A percentile compares a stretch with the other conserved stretches of the same genome.
Evolutionary conservation across 164 flowering plant species (phyloP).

Genomic region (Vitis cinerea): DNA sequence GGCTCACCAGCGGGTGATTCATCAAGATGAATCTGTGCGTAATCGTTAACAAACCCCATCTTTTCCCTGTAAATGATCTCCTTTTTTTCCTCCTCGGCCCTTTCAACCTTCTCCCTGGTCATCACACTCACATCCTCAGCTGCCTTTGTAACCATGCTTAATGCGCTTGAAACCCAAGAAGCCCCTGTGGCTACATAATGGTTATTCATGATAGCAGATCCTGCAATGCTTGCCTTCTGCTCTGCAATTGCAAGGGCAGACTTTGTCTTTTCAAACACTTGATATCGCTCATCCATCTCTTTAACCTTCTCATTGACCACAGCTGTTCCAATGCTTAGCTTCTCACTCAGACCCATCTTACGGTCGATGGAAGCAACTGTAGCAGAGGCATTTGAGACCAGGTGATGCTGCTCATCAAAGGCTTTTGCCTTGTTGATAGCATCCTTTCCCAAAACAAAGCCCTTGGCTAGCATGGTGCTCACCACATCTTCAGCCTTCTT

Average conservation of each 20-base stretch:
- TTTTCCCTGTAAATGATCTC: constrained; percentile 42
- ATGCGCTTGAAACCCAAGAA: constrained; percentile 67
- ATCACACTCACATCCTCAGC: constrained; percentile 64
- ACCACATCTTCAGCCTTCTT: constrained; percentile 74
- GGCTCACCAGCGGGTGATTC: constrained; percentile 30
- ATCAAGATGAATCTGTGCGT: constrained; percentile 48
- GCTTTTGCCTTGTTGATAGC: constrained; percentile 70
- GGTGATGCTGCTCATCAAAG: constrained; percentile 62
- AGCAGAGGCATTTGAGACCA: constrained; percentile 65
- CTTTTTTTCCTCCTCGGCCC: constrained; percentile 70
- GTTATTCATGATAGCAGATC: constrained; percentile 67
- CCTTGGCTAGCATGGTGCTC: constrained; percentile 81
- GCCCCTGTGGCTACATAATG: constrained; percentile 65
- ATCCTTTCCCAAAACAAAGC: constrained; percentile 79
- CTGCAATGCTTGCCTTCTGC: constrained; percentile 64
- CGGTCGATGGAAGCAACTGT: constrained; percentile 60
- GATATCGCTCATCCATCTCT: constrained; percentile 64
- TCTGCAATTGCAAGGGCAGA: constrained; percentile 66
- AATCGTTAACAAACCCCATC: constrained; percentile 36
- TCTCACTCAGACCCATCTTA: constrained; percentile 66
- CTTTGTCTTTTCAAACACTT: constrained; percentile 62
- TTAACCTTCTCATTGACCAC: constrained; percentile 61
- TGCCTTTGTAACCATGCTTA: constrained; percentile 55
- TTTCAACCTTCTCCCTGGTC: constrained; percentile 72
- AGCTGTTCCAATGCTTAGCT: constrained; percentile 57